Conservation (phyloP, 2,329 filamentous ascomycete species). For the Aspergillus persii region DNA sequence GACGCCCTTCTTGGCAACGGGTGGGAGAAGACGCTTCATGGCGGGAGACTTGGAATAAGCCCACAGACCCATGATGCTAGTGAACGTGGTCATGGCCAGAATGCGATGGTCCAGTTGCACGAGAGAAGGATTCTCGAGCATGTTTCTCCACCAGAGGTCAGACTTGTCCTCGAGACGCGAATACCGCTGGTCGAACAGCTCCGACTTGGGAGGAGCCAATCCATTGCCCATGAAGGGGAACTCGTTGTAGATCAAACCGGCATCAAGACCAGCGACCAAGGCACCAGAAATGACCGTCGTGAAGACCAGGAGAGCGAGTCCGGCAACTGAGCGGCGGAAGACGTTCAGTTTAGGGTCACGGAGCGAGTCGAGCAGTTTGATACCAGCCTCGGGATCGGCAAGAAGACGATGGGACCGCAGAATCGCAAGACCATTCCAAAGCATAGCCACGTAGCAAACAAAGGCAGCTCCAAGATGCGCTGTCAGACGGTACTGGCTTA, state of each 20-base stretch:
- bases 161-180: conserved; percentile 71
- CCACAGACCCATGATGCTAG: conserved; percentile 73
- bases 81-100: conserved; percentile 85
- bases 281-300: conserved; percentile 89
- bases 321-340: conserved; percentile 72
- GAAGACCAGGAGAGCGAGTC: conserved; percentile 74
- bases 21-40: conserved; percentile 59
- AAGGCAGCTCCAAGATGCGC: conserved; percentile 90
- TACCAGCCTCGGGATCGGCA: conserved; percentile 62
- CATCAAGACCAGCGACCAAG: conserved; percentile 90
- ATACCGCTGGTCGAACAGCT: conserved; percentile 86
- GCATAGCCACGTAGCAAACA: conserved; percentile 89
- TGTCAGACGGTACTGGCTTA: conserved; percentile 90
- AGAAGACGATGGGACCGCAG: conserved; percentile 74
- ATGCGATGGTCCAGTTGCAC: conserved; percentile 96
- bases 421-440: conserved; percentile 81
- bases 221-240: conserved; percentile 93
- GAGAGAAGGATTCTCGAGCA: conserved; percentile 92
- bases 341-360: conserved; percentile 64
- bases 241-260: conserved; percentile 97
- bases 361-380: conserved; percentile 61
- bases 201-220: conserved; percentile 73
- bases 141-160: conserved; percentile 95
- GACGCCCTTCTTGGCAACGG: conserved; percentile 65
- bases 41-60: conserved; percentile 69